Evolutionary conservation across 1,284 basidiomycete genomes (phyloP).

Genomic region (Ceratobasidium sp.): DNA sequence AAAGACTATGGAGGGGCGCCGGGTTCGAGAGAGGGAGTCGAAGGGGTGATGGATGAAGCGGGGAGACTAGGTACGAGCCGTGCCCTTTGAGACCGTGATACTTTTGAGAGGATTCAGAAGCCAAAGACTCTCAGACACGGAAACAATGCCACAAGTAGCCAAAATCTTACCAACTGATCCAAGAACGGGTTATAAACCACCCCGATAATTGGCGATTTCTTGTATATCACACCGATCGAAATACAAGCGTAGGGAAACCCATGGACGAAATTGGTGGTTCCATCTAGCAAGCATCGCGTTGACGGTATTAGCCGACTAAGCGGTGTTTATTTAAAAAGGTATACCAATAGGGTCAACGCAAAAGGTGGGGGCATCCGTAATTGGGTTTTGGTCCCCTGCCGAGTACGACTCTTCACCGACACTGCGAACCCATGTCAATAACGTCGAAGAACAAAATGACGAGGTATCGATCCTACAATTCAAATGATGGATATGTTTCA

Average conservation of each 20-base stretch:
- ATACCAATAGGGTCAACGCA: constrained; percentile 89
- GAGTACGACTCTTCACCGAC: constrained; percentile 93
- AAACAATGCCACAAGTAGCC: not conserved
- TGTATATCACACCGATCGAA: constrained; percentile 90
- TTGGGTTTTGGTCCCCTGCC: constrained; percentile 73
- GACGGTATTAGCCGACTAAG: no score
- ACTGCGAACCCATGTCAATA: constrained; percentile 60
- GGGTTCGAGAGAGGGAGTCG: constrained; percentile 79
- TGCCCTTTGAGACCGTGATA: constrained; percentile 85
- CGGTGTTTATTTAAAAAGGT: not conserved
- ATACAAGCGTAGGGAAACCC: constrained; percentile 79
- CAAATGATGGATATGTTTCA: constrained; percentile 79
- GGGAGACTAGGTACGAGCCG: constrained; percentile 76
- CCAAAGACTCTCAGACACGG: not conserved
- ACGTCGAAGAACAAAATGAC: not conserved
- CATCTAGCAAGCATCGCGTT: constrained; percentile 68
- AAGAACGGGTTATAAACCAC: constrained; percentile 96
- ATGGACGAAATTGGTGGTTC: constrained; percentile 95
- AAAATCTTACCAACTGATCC: constrained; percentile 72
- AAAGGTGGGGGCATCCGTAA: constrained; percentile 92
- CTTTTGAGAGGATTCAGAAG: constrained; percentile 56
- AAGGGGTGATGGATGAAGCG: constrained; percentile 61
- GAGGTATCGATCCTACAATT: constrained; percentile 52
- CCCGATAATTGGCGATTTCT: constrained; percentile 84
- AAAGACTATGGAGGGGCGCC: constrained; percentile 79